Percentiles rank a stretch among this genome's conserved stretches.
phyloP scores from a whole-genome alignment of 2,329 filamentous ascomycete species.

The Paracorniculantispora psalliotae region DNA sequence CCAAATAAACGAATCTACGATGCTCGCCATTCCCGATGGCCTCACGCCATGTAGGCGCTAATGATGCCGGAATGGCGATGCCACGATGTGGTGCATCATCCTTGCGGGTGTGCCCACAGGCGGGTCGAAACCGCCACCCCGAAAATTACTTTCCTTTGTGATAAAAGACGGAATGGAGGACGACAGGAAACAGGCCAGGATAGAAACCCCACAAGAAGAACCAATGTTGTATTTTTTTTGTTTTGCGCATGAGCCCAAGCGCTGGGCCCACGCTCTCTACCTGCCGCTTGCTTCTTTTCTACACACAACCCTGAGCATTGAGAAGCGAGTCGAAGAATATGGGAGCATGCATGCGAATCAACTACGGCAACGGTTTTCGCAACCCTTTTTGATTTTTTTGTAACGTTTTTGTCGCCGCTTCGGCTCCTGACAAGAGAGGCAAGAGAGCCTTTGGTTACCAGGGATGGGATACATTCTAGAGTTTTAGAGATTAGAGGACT shows the following conservation, averaged over 20 bases:
- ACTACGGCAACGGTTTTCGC: neutral
- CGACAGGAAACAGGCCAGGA: slow-evolving; percentile 9
- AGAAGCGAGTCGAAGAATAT: neutral
- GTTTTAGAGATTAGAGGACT: slow-evolving; percentile 13
- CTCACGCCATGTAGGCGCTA: neutral
- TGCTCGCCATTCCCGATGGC: neutral
- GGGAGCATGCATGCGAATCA: slow-evolving; percentile 4
- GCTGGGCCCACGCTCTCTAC: slow-evolving; percentile 7
- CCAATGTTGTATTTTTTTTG: neutral
- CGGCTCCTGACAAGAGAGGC: neutral
- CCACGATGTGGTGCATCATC: neutral
- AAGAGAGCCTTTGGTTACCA: neutral
- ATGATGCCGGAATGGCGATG: neutral
- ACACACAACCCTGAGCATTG: neutral
- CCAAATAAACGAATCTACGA: slow-evolving; percentile 32
- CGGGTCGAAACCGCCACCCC: slow-evolving; percentile 4
- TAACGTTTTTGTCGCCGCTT: slow-evolving; percentile 6
- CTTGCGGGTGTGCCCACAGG: neutral
- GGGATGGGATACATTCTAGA: slow-evolving; percentile 13
- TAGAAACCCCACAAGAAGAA: neutral
- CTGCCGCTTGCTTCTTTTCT: neutral
- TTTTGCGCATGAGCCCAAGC: slow-evolving; percentile 7
- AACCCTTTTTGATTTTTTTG: neutral
- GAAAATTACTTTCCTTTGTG: slow-evolving; percentile 14
- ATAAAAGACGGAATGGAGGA: slow-evolving; percentile 7